Conservation (phyloP, 2,329 filamentous ascomycete genomes). For the Ophiostoma sp. region DNA sequence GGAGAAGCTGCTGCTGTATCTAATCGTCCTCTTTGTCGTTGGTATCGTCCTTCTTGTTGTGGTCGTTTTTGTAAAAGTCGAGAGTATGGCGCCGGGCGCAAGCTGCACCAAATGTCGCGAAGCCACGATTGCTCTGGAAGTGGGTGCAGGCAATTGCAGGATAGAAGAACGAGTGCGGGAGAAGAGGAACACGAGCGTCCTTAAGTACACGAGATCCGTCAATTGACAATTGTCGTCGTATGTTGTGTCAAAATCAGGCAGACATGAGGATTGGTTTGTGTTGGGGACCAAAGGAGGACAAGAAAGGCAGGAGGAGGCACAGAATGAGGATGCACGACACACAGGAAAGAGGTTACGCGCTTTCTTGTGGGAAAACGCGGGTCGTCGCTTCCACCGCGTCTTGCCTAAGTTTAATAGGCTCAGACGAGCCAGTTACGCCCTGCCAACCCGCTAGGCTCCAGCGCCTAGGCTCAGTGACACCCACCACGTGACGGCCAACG, state of each 20-base stretch:
- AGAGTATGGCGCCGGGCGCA: conserved; percentile 18
- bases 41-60: neutral
- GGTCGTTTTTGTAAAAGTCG: neutral
- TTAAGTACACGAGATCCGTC: neutral
- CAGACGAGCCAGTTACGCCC: neutral
- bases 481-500: conserved; percentile 14
- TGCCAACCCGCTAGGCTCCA: conserved; percentile 11
- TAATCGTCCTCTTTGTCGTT: neutral
- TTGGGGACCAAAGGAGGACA: neutral
- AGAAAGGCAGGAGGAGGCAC: conserved; percentile 1
- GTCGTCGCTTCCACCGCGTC: conserved; percentile 19
- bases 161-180: neutral
- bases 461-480: conserved; percentile 3
- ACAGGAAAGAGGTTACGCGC: conserved; percentile 17
- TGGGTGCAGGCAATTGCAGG: neutral
- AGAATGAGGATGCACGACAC: neutral
- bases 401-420: conserved; percentile 17
- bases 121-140: conserved; percentile 24
- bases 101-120: conserved; percentile 20
- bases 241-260: conserved; percentile 9
- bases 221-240: neutral
- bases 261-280: neutral
- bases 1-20: neutral
- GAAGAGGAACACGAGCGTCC: neutral
- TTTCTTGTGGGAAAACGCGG: conserved; percentile 21